Base-by-base conservation (phyloP, 805 yeast genomes). In the Scheffersomyces amazonensis region DNA sequence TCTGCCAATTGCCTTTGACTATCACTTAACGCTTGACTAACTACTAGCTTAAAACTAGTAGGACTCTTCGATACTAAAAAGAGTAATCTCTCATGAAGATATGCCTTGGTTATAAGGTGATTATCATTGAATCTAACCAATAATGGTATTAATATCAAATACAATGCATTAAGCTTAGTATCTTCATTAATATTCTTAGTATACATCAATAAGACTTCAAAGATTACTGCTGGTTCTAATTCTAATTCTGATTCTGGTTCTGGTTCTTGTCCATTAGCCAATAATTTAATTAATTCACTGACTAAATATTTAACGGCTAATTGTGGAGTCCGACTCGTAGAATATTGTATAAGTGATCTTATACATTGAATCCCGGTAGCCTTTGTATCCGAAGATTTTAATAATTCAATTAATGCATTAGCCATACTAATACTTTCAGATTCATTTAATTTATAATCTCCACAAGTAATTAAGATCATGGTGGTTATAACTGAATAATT, bases 331-430 rank as follows among this genome's bases (percentile, higher is more conserved):
- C 48, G 46, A 5, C 52, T 55, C 3, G 55, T 39, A 24, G 62
- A 39, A 25, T 64, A 52, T 29, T 64, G 66, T 7, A 83, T 65
- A 31, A 87, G 61, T 0, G 81, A 68, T 48, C 73, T 81, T 35
- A 83, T 65, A 12, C 93, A 81, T 45, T 82, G 89, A 10, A 66
- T 42, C 10, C 64, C 64, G 21, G 62, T 56, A 6, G 61, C 31
- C 2, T 55, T 57, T n/a, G 58, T 37, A 2, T 53, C 60, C 0
- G 36, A 35, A 5, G 46, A 44, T 3, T 47, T 37, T 25, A 64
- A 30, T 35, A 65, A 49, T 4, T 44, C 42, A 2, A 66, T 22
- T 24, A 69, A 53, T 3, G 53, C 48, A 5, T 45, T 40, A 13
- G 57, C 50, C 19, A 67, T 37, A 4, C 31, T 29, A 2, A 32